Evolutionary conservation across 2,329 filamentous ascomycete species (phyloP).

Genomic region (Neopestalotiopsis sp.): DNA sequence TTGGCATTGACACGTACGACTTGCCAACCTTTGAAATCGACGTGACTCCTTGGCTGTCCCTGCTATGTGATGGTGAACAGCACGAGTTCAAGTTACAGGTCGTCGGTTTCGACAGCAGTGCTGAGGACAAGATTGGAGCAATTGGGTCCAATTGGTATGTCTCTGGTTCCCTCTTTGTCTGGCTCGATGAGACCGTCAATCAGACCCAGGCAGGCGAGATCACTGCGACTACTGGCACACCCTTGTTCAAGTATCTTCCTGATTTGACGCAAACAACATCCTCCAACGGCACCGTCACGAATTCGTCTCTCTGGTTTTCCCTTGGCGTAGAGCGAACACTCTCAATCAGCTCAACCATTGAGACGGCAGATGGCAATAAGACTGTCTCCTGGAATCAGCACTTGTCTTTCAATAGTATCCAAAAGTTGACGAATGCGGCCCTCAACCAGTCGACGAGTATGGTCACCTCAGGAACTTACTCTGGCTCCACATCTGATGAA

Average conservation of each 20-base stretch:
- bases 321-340: slow-evolving; percentile 32
- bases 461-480: slow-evolving; percentile 32
- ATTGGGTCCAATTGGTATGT: slow-evolving; percentile 69
- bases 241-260: slow-evolving; percentile 31
- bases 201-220: slow-evolving; percentile 28
- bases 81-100: slow-evolving; percentile 43
- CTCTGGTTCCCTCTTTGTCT: slow-evolving; percentile 69
- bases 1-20: slow-evolving; percentile 72
- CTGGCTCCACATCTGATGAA: slow-evolving; percentile 25
- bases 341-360: slow-evolving; percentile 33
- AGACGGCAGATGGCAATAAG: slow-evolving; percentile 20
- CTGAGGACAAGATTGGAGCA: slow-evolving; percentile 39
- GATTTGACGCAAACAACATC: slow-evolving; percentile 25
- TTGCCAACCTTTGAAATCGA: slow-evolving; percentile 71
- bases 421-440: slow-evolving; percentile 36
- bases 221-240: slow-evolving; percentile 22
- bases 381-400: slow-evolving; percentile 32
- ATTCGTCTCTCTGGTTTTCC: slow-evolving; percentile 34
- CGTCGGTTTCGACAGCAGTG: slow-evolving; percentile 46
- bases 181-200: slow-evolving; percentile 52
- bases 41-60: slow-evolving; percentile 66
- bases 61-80: slow-evolving; percentile 58
- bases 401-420: slow-evolving; percentile 35
- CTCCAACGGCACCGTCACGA: slow-evolving; percentile 29
- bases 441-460: slow-evolving; percentile 36